These are phyloP conservation scores for Glaciozyma antarctica DNA, from an alignment of 768 basidiomycete genomes.

Conservation along the genomic window DNA sequence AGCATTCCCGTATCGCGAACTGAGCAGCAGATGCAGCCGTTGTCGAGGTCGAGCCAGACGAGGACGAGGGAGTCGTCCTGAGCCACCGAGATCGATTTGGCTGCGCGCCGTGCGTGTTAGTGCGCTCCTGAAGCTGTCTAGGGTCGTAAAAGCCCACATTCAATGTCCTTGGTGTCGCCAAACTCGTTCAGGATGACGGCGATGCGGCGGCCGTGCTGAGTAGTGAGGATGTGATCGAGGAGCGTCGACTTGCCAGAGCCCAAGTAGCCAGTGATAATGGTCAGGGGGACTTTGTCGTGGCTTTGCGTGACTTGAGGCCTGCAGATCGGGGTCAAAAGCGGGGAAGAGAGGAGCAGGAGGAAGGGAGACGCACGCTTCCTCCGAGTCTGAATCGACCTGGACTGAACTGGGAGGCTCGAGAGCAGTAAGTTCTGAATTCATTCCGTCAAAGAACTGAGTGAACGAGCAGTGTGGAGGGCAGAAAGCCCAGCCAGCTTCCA, in stretches of 20 bases:
- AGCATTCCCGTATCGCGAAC: slow-evolving; percentile 88
- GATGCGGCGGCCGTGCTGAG: slow-evolving; percentile 86
- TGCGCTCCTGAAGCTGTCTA: background rate
- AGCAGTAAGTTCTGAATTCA: background rate
- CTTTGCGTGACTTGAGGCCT: slow-evolving; percentile 12
- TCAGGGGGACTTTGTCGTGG: slow-evolving; percentile 57
- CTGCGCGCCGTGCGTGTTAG: slow-evolving; percentile 42
- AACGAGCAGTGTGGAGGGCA: background rate
- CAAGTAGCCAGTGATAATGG: slow-evolving; percentile 88
- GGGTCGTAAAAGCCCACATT: slow-evolving; percentile 49
- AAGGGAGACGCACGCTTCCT: background rate
- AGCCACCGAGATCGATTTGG: slow-evolving; percentile 74
- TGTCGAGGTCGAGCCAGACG: slow-evolving; percentile 70
- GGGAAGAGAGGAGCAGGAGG: background rate
- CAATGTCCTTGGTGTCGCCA: slow-evolving; percentile 91
- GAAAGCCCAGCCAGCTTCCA: background rate
- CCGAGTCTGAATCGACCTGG: background rate
- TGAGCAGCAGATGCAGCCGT: slow-evolving; percentile 97
- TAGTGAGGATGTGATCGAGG: slow-evolving; percentile 79
- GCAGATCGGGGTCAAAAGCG: background rate
- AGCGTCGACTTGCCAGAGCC: slow-evolving; percentile 86
- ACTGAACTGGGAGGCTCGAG: background rate
- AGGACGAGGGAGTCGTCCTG: slow-evolving; percentile 52
- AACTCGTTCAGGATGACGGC: slow-evolving; percentile 68
- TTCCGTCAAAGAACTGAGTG: background rate